Percentiles rank a stretch among this genome's conserved stretches.
Evolutionary conservation across 306 rosid genomes (phyloP).

Genomic region (Potentilla sterilis): DNA sequence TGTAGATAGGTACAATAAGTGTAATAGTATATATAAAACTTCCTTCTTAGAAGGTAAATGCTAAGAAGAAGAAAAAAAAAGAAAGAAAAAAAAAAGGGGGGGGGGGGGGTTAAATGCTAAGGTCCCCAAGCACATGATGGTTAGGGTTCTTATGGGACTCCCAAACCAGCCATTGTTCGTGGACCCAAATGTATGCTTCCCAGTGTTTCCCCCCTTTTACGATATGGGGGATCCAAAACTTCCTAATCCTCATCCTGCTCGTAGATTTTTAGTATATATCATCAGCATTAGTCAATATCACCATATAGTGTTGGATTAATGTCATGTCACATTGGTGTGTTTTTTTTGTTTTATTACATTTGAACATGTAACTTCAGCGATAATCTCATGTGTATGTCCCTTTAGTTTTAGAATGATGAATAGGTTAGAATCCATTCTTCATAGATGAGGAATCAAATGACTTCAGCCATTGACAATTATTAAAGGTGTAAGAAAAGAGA

Average conservation of each 20-base stretch:
- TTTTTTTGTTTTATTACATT: neutral
- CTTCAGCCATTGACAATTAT: neutral
- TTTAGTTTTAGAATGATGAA: neutral
- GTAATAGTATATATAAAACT: neutral
- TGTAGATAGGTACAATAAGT: neutral
- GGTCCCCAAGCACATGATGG: slow-evolving; percentile 53
- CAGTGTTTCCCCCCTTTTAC: neutral
- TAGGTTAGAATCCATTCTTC: neutral
- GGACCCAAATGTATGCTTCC: slow-evolving; percentile 22
- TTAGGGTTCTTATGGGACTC: slow-evolving; percentile 38
- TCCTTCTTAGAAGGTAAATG: neutral
- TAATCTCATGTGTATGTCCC: neutral
- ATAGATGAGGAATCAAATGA: neutral
- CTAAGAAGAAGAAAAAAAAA: too few relatives aligned
- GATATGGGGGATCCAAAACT: neutral
- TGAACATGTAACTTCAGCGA: neutral
- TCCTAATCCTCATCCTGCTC: neutral
- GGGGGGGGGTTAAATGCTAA: slow-evolving; percentile 20
- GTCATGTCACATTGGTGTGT: neutral
- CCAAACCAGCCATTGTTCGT: slow-evolving; percentile 30
- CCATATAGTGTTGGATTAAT: neutral
- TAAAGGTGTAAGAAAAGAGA: neutral
- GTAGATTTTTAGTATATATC: neutral
- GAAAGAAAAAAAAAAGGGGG: too few relatives aligned
- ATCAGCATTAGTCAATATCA: neutral